A percentile compares a stretch with the other conserved stretches of the same genome.
These are phyloP conservation scores for Ustilago nuda DNA, from an alignment of 1,284 basidiomycete species.

Conservation along the genomic window DNA sequence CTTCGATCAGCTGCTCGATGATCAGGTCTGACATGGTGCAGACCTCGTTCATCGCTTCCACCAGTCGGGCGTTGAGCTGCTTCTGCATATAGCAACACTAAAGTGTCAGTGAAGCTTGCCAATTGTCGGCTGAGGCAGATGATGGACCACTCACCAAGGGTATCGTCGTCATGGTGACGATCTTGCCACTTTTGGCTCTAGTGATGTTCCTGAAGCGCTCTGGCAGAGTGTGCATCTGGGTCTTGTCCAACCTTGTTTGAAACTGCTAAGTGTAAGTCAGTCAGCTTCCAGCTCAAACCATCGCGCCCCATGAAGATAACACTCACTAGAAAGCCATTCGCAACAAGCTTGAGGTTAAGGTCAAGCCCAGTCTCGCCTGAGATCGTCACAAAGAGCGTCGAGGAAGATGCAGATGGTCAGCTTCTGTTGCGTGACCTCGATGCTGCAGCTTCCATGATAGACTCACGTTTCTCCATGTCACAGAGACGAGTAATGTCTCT, in stretches of 20 bases:
- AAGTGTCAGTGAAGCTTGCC: not conserved
- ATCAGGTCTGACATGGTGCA: slow-evolving; percentile 78
- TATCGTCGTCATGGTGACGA: slow-evolving; percentile 80
- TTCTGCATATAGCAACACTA: slow-evolving; percentile 70
- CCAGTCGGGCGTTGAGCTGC: slow-evolving; percentile 84
- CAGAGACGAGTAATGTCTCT: slow-evolving; percentile 80
- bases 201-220: slow-evolving; percentile 76
- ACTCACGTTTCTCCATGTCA: slow-evolving; percentile 30
- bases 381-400: not conserved
- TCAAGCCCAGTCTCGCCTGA: slow-evolving; percentile 74
- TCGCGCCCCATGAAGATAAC: not conserved
- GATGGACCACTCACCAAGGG: slow-evolving; percentile 70
- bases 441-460: not conserved
- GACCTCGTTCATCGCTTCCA: slow-evolving; percentile 83
- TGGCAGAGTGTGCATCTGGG: slow-evolving; percentile 11
- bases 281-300: not conserved
- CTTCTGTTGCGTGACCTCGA: not conserved
- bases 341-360: slow-evolving; percentile 77
- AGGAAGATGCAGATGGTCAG: not conserved
- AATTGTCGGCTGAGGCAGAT: not conserved
- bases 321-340: slow-evolving; percentile 77
- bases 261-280: slow-evolving; percentile 7
- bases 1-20: slow-evolving; percentile 46
- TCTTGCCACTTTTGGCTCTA: slow-evolving; percentile 74
- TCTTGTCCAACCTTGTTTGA: slow-evolving; percentile 22